Base-by-base conservation (phyloP, 2,329 filamentous ascomycete genomes). In the Cordyceps javanica region DNA sequence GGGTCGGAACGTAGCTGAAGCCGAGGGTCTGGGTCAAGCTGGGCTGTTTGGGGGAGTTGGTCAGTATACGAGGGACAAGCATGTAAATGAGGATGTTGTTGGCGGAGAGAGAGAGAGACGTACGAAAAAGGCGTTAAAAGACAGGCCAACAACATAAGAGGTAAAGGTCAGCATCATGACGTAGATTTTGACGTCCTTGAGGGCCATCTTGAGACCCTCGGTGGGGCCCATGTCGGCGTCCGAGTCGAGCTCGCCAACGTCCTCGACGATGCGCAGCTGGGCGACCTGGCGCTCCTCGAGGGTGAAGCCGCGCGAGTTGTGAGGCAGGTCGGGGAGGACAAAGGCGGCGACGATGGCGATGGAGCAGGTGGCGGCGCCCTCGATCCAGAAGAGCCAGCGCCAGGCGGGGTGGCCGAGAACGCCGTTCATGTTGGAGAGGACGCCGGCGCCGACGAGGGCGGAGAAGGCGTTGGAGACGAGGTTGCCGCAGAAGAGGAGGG, bases 121-220 rank as follows among this genome's bases (percentile, higher is more conserved):
- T 64, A 75, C 72, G 68, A 83, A 83, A 68, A 82, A 85, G 41
- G 79, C 80, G 61, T 83, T 83, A 68, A 83, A 83, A 0, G 80
- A 80, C 39, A 76, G 67, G 3, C 82, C 82, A 6, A 85, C 75
- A 8, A 85, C 81, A 60, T 85, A 85, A 3, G 82, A 80, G 3
- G 80, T 82, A 58, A 85, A 80, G 1, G 81, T 82, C 7, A 86
- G 57, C 77, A 84, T 85, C 79, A 86, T 81, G 60, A 86, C 64
- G 64, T 85, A 87, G 60, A 85, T 82, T 72, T 86, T 86, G 61
- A 71, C 16, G 60, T 87, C 84, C 67, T 80, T 82, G 51, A 85
- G 65, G 0, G 82, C 81, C 77, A 86, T 81, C 54, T 79, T 72
- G 30, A 84, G 67, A 10, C 83, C 83, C 9, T 76, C 75, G 60